Evolutionary conservation across 129 eudicot genomes (phyloP).

Genomic region (Flaveria ramosissima): DNA sequence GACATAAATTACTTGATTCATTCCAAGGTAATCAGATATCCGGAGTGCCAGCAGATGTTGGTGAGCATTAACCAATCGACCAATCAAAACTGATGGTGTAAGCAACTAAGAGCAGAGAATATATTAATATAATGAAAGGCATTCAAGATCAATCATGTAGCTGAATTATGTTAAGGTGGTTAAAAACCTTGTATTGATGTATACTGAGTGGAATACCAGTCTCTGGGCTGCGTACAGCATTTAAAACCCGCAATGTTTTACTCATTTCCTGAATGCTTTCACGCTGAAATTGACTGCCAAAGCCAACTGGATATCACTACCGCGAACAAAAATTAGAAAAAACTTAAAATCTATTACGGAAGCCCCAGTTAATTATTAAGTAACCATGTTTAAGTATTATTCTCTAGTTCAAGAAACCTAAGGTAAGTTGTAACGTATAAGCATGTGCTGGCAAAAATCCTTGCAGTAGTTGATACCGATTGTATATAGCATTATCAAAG

Average conservation of each 20-base stretch:
- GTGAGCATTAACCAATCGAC: constrained; percentile 88
- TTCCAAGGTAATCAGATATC: constrained; percentile 83
- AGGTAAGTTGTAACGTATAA: constrained; percentile 3
- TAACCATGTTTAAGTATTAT: constrained; percentile 5
- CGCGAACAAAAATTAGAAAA: constrained; percentile 62
- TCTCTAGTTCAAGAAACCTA: constrained; percentile 10
- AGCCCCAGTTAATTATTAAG: constrained; percentile 8
- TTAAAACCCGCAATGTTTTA: constrained; percentile 85
- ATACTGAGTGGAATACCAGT: constrained; percentile 92
- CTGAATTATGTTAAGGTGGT: constrained; percentile 24
- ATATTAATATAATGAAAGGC: background rate
- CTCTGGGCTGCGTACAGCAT: constrained; percentile 87
- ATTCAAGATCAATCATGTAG: constrained; percentile 17
- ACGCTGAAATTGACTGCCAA: constrained; percentile 98
- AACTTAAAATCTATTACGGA: constrained; percentile 22
- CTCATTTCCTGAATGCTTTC: constrained; percentile 85
- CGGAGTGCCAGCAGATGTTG: constrained; percentile 82
- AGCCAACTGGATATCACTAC: constrained; percentile 98
- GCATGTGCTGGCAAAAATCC: constrained; percentile 7
- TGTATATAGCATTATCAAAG: background rate
- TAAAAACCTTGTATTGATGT: constrained; percentile 83
- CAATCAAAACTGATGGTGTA: constrained; percentile 91
- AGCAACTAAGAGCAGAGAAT: constrained; percentile 55
- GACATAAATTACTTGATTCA: constrained; percentile 68
- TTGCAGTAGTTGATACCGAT: background rate